Base-by-base conservation (phyloP, 2,329 filamentous ascomycete genomes). In the Drechmeria coniospora region DNA sequence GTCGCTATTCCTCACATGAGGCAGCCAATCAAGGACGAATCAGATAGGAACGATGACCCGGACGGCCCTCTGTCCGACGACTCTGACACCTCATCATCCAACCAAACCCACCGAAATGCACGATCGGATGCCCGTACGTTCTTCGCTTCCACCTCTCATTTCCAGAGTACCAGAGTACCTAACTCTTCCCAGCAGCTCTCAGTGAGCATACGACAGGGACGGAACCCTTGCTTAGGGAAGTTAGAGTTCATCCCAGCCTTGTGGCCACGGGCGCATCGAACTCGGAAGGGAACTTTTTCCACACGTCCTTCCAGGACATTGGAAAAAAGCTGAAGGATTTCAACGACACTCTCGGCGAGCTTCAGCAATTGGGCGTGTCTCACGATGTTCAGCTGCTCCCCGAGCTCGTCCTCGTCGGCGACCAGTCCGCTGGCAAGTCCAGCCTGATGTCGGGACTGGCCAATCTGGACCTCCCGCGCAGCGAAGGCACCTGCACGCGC, bases 341-440 rank as follows among this genome's bases (percentile, higher is more conserved):
- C 26, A 74, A 82, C 2, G 62, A 78, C 25, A 68, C 69, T 0
- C 64, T 83, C 0, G 69, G 68, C 3, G 68, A 77, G 26, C 64
- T 93, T 0, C 71, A 81, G 27, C 64, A 74, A 5, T 63, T 87
- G 0, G 80, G 79, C 0, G 73, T 92, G 1, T 73, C 79, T 27
- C 69, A 79, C 12, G 67, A 73, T 4, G 68, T 82, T 0, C 68
- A 70, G 0, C 57, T n/a, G n/a, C n/a, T 92, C 0, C 82, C 84
- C 0, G 81, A 83, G 39, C 72, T 92, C 8, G 79, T 87, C 5
- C 68, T 92, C 0, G 72, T 92, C 0, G 84, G 84, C 0, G 83
- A 92, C 26, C 84, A 93, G 43, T 80, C 72, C 1, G 78, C 82
- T 0, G 86, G 84, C 0, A 93, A 93, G 45, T 83, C 75, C 0